Evolutionary conservation across 768 basidiomycete species (phyloP), one percentile per base, ranked within the genome.

Genomic region (Glaciozyma antarctica): DNA sequence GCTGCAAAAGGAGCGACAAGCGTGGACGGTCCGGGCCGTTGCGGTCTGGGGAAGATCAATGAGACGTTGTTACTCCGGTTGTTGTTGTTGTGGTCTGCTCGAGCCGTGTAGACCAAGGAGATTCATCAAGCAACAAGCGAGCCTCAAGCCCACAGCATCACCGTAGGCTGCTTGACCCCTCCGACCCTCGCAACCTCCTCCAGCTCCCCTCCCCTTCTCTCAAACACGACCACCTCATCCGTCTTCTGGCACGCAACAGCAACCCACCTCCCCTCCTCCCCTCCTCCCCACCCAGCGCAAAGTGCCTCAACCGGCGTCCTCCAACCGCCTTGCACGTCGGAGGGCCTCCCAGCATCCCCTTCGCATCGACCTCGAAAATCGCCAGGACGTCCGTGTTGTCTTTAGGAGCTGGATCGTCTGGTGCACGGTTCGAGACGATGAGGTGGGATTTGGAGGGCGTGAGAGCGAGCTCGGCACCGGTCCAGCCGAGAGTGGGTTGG

Each of bases 381-480:
- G 65, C 49, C 34, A 70, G 17, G 22, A 58, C 56, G 65, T 70
- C 69, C 34, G 52, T 56, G 15, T 24, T 24, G 57, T 58, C 57
- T 12, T 58, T 43, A 5, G 63, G 62, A 3, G 26, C 51, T 3
- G 65, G 57, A 32, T 70, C 63, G 60, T 61, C 60, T 8, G 69
- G 69, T 8, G 58, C 34, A 26, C 69, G 65, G 63, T 67, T 70
- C 48, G 65, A 56, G 43, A 60, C 65, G 63, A 62, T 62, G 19
- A 70, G 58, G 60, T 47, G 59, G 17, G 28, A 9, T 12, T 52
- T 19, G 49, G 44, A 28, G 24, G 51, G 28, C 2, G 63, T 59
- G 16, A 70, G 12, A 22, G 21, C 52, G 57, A 70, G 30, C 53
- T 64, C 69, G 44, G 69, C 69, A 16, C 57, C 69, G 47, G 63